phyloP scores from a whole-genome alignment of 805 yeast species.

The Ogataea salicorniae region DNA sequence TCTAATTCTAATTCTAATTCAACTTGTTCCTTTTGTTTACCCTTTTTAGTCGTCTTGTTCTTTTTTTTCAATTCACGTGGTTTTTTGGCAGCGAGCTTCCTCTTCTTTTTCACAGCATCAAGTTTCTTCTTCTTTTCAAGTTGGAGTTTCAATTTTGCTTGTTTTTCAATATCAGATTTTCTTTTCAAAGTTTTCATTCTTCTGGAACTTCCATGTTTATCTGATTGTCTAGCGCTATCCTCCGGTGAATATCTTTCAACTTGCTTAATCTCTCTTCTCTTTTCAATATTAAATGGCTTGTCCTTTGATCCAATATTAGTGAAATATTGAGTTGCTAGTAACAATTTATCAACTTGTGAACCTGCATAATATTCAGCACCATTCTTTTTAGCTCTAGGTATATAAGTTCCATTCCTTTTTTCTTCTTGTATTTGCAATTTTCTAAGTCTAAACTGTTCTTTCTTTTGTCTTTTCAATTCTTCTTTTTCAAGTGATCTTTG shows the following conservation, averaged over 20 bases:
- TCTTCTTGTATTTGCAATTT: background rate
- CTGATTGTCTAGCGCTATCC: background rate
- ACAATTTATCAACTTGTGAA: slow-evolving; percentile 12
- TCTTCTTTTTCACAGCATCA: background rate
- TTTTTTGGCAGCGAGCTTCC: slow-evolving; percentile 1
- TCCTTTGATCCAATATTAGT: slow-evolving; percentile 15
- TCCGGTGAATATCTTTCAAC: slow-evolving; percentile 18
- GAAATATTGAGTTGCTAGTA: slow-evolving; percentile 24
- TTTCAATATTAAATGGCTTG: slow-evolving; percentile 1
- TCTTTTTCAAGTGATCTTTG: background rate
- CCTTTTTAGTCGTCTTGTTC: slow-evolving; percentile 7
- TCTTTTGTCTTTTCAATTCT: background rate
- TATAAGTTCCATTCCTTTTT: background rate
- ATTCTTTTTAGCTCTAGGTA: background rate
- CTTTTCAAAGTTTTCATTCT: slow-evolving; percentile 9
- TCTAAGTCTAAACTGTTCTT: background rate
- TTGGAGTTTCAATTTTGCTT: background rate
- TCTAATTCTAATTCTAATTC: slow-evolving; percentile 1
- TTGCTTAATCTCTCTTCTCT: slow-evolving; percentile 11
- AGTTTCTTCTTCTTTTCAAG: background rate
- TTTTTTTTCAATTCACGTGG: slow-evolving; percentile 2
- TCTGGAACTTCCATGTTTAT: background rate
- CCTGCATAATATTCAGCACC: slow-evolving; percentile 16
- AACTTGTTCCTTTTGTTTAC: slow-evolving; percentile 1
- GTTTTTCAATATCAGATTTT: background rate